Evolutionary conservation across 2,329 filamentous ascomycete species (phyloP).

Genomic region (Diaporthe sp.): DNA sequence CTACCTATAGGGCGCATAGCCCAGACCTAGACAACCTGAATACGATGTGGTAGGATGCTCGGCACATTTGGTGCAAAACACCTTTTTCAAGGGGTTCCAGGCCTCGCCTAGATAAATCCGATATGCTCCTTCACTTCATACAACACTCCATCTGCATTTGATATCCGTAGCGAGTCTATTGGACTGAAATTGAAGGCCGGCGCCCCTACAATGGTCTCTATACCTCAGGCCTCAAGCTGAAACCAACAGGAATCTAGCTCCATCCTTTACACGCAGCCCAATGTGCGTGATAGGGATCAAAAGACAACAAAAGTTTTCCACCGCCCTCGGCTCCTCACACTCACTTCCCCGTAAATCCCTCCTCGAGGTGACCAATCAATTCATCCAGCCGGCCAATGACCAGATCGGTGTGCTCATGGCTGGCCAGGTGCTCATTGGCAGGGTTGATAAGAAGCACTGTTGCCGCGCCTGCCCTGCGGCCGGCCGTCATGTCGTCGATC

Average conservation of each 20-base stretch:
- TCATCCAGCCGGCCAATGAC: constrained; percentile 80
- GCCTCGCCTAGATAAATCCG: no score
- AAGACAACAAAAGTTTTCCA: no score
- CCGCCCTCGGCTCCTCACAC: constrained; percentile 25
- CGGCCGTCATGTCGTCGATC: constrained; percentile 93
- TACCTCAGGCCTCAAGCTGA: not conserved
- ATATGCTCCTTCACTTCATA: not conserved
- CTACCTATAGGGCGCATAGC: not conserved
- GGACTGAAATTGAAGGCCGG: not conserved
- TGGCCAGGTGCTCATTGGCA: constrained; percentile 76
- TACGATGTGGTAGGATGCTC: constrained; percentile 20
- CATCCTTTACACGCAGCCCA: not conserved
- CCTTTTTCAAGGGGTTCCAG: not conserved
- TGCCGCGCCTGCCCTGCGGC: constrained; percentile 82
- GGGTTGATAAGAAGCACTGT: constrained; percentile 90
- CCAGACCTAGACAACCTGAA: constrained; percentile 10
- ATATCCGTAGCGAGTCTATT: not conserved
- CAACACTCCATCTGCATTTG: not conserved
- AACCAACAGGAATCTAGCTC: not conserved
- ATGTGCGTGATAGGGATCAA: not conserved
- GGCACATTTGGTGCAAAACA: not conserved
- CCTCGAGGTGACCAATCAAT: constrained; percentile 78
- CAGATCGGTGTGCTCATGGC: constrained; percentile 81
- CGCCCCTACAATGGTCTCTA: not conserved
- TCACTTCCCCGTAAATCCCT: constrained; percentile 72